Percentiles rank a stretch among this genome's conserved stretches.
phyloP scores from a whole-genome alignment of 75 land plant genomes.

The Selaginella moellendorffii region DNA sequence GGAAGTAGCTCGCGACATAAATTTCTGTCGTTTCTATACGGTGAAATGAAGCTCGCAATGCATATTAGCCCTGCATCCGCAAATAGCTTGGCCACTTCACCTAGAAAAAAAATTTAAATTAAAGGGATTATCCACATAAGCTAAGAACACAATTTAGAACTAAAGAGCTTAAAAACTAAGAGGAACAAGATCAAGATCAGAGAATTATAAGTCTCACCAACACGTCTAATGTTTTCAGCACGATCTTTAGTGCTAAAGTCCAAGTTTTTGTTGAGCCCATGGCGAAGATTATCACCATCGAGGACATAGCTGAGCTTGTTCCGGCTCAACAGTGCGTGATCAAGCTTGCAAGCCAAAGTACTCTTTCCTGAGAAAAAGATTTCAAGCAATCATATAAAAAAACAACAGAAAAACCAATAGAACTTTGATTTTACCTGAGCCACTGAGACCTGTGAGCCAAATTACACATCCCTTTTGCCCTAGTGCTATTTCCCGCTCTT shows the following conservation, averaged over 20 bases:
- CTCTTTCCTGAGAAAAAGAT: conserved; percentile 14
- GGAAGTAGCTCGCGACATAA: neutral
- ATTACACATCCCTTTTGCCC: conserved; percentile 26
- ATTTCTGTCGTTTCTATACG: conserved; percentile 8
- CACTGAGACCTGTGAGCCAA: conserved; percentile 30
- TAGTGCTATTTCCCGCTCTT: conserved; percentile 18
- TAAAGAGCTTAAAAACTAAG: too few relatives aligned
- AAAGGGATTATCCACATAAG: too few relatives aligned
- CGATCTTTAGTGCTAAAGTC: conserved; percentile 20
- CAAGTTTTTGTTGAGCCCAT: conserved; percentile 23
- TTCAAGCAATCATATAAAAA: neutral
- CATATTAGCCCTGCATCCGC: too few relatives aligned
- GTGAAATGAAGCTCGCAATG: conserved; percentile 12
- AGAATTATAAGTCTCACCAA: conserved; percentile 18
- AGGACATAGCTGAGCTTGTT: conserved; percentile 21
- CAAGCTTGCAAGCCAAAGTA: conserved; percentile 22
- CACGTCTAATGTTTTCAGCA: conserved; percentile 23
- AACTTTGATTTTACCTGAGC: conserved; percentile 10
- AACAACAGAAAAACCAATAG: neutral
- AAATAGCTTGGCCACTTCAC: too few relatives aligned
- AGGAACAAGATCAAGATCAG: too few relatives aligned
- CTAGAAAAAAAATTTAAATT: too few relatives aligned
- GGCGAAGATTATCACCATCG: conserved; percentile 26
- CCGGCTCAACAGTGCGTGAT: conserved; percentile 12
- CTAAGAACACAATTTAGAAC: too few relatives aligned